Evolutionary conservation across 345 rosid genomes (phyloP).

Genomic region (Boechera retrofracta): DNA sequence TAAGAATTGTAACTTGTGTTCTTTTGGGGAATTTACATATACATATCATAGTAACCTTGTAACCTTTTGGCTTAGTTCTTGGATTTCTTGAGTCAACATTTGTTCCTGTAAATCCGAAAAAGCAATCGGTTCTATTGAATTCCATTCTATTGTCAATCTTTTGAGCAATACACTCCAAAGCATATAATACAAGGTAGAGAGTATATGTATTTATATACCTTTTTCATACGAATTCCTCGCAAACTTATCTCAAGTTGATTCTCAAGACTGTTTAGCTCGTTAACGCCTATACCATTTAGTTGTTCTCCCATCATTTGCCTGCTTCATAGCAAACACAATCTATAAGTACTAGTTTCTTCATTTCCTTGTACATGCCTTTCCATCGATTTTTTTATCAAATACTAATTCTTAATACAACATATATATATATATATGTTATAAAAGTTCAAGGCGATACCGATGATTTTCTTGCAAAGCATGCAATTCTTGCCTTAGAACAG

Average conservation of each 20-base stretch:
- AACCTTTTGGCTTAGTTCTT: slow-evolving; percentile 63
- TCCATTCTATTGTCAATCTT: slow-evolving; percentile 17
- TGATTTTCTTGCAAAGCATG: slow-evolving; percentile 67
- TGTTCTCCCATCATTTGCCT: slow-evolving; percentile 82
- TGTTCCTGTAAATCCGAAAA: slow-evolving; percentile 56
- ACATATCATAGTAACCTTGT: slow-evolving; percentile 48
- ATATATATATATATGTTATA: not conserved
- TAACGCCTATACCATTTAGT: slow-evolving; percentile 61
- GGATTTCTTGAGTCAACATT: slow-evolving; percentile 55
- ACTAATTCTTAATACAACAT: not conserved
- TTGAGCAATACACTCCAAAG: slow-evolving; percentile 2
- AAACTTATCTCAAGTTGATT: slow-evolving; percentile 69
- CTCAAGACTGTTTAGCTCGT: slow-evolving; percentile 65
- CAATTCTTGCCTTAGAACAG: slow-evolving; percentile 64
- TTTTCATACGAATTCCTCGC: slow-evolving; percentile 65
- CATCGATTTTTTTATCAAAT: not conserved
- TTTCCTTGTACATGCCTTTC: not conserved
- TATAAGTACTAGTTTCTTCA: slow-evolving; percentile 12
- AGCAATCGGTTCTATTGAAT: slow-evolving; percentile 24
- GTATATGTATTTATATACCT: slow-evolving; percentile 48
- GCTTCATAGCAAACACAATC: slow-evolving; percentile 34
- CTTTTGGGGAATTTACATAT: not conserved
- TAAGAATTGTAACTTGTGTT: slow-evolving; percentile 8
- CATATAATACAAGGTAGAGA: slow-evolving; percentile 14
- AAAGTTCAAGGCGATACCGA: slow-evolving; percentile 47